Evolutionary conservation across 2,329 filamentous ascomycete species (phyloP).

Genomic region (Neocucurbitaria cava): DNA sequence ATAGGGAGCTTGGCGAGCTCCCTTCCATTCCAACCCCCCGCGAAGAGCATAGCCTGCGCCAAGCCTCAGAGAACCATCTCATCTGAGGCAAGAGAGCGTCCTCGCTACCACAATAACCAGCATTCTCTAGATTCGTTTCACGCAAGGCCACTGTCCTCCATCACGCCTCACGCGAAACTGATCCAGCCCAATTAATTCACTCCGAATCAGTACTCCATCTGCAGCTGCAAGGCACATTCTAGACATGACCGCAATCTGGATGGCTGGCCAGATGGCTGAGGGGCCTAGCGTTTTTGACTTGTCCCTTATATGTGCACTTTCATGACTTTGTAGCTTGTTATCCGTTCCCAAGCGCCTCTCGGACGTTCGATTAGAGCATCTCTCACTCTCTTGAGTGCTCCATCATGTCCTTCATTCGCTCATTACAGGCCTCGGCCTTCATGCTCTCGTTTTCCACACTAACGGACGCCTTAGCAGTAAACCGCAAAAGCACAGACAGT

Average conservation of each 20-base stretch:
- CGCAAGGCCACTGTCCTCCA: constrained; percentile 32
- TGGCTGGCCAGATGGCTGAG: constrained; percentile 33
- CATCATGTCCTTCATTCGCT: constrained; percentile 44
- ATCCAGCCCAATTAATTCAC: constrained; percentile 22
- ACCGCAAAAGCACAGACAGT: constrained; percentile 13
- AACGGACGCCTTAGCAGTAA: constrained; percentile 25
- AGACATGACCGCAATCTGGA: constrained; percentile 33
- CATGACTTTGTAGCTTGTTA: constrained; percentile 19
- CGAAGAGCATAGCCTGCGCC: constrained; percentile 28
- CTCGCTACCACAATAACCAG: constrained; percentile 25
- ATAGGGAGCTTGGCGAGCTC: constrained; percentile 26
- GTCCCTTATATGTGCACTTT: constrained; percentile 38
- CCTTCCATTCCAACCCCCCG: constrained; percentile 35
- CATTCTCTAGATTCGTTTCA: constrained; percentile 37
- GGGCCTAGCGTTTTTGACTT: constrained; percentile 10
- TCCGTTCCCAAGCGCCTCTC: constrained; percentile 21
- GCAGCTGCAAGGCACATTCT: constrained; percentile 48
- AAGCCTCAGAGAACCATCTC: constrained; percentile 25
- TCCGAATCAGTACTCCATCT: constrained; percentile 36
- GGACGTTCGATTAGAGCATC: constrained; percentile 35
- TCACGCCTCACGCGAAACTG: constrained; percentile 39
- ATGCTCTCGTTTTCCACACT: constrained; percentile 37
- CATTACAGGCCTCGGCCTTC: constrained; percentile 39
- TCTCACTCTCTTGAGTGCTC: constrained; percentile 45
- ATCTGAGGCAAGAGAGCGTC: constrained; percentile 20